phyloP scores from a whole-genome alignment of 768 basidiomycete genomes.

The Macrocybe gigantea region DNA sequence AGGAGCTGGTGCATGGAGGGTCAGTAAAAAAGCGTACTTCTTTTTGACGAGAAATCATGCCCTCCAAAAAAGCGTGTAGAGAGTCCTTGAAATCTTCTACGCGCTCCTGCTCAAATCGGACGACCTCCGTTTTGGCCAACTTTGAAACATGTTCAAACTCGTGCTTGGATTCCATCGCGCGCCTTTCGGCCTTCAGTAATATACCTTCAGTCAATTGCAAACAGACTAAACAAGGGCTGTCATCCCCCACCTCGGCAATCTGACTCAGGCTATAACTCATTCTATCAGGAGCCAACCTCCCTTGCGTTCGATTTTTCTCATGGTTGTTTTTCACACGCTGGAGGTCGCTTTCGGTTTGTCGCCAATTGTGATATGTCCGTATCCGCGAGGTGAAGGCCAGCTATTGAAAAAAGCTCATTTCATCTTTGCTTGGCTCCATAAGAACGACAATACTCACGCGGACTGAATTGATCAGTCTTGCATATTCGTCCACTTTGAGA shows the following conservation, averaged over 20 bases:
- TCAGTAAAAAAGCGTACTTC: conserved; percentile 39
- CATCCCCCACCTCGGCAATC: conserved; percentile 65
- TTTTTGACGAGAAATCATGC: conserved; percentile 82
- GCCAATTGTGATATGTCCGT: conserved; percentile 78
- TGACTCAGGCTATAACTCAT: conserved; percentile 69
- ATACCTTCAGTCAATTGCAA: not conserved
- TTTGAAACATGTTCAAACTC: conserved; percentile 90
- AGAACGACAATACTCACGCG: conserved; percentile 44
- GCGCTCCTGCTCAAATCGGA: conserved; percentile 88
- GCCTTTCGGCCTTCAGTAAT: conserved; percentile 67
- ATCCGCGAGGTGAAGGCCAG: conserved; percentile 86
- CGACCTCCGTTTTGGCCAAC: conserved; percentile 84
- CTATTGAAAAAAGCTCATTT: conserved; percentile 27
- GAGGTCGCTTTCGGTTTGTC: conserved; percentile 70
- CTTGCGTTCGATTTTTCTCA: conserved; percentile 78
- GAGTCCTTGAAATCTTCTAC: conserved; percentile 89
- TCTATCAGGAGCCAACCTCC: conserved; percentile 64
- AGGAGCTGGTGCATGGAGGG: not conserved
- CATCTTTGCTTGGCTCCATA: not conserved
- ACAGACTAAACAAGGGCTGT: not conserved
- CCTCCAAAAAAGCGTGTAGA: conserved; percentile 79
- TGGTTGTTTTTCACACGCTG: conserved; percentile 68
- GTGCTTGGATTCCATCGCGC: conserved; percentile 73
- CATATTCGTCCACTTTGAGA: conserved; percentile 79
- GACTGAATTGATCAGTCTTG: conserved; percentile 84